A percentile compares a stretch with the other conserved stretches of the same genome.
Conservation (phyloP, 2,329 filamentous ascomycete genomes). For the Fusarium udum region DNA sequence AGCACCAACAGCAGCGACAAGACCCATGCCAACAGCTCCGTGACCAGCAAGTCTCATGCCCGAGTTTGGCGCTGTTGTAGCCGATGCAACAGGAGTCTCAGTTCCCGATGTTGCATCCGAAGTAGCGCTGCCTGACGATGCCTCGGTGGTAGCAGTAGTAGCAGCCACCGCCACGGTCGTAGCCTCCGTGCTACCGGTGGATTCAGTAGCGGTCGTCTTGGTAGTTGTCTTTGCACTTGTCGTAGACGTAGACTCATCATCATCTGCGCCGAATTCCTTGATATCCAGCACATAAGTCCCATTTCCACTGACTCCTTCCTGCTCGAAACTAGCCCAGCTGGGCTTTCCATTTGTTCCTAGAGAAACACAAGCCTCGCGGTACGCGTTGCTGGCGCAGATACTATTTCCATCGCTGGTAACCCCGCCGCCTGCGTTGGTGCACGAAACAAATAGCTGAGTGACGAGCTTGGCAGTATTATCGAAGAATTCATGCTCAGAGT, state of each 20-base stretch:
- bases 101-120: background rate
- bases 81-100: background rate
- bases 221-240: background rate
- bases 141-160: background rate
- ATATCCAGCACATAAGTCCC: conserved; percentile 24
- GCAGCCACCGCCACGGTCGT: background rate
- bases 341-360: conserved; percentile 13
- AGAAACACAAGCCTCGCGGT: conserved; percentile 25
- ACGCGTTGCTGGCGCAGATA: conserved; percentile 28
- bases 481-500: conserved; percentile 26
- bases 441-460: conserved; percentile 37
- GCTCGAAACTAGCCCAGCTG: conserved; percentile 29
- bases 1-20: background rate
- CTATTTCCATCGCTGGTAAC: conserved; percentile 29
- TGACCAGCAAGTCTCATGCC: background rate
- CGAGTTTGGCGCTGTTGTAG: background rate
- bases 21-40: background rate
- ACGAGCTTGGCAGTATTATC: conserved; percentile 26
- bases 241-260: conserved; percentile 8
- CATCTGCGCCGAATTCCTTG: conserved; percentile 6
- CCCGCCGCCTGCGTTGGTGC: conserved; percentile 29
- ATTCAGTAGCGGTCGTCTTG: background rate
- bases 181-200: background rate
- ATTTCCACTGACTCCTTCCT: background rate
- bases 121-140: background rate